Base-by-base conservation (phyloP, 495 filamentous ascomycete genomes). In the Penicilliopsis zonata region DNA sequence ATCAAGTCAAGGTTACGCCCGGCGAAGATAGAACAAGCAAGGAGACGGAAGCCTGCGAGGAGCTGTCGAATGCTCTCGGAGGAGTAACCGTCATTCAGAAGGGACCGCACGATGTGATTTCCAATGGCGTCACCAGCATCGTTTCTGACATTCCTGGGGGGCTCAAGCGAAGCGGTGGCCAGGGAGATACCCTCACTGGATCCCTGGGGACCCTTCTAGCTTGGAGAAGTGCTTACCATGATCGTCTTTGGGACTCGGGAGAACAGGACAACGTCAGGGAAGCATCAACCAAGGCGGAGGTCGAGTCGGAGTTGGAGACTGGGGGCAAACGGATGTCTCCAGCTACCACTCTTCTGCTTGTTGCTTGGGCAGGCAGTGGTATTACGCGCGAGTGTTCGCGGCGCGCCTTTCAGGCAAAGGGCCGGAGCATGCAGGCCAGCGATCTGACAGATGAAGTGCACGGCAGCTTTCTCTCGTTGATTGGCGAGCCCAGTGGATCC, bases 131-230 rank as follows among this genome's bases (percentile, higher is more conserved):
- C 29, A 66, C 63, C 9, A 90, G 82, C 28, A 51, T 83, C 19
- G 64, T 80, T 14, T 78, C 76, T 25, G 85, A 93, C 44, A 48
- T 80, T 14, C 53, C 70, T 42, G 90, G 90, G 5, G 88, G 90
- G 3, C 48, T 75, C 46, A 98, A 98, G 71, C 66, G 90, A 35
- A 87, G 80, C 33, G 92, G 90, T 24, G 90, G 90, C 2, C 90
- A 98, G 53, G 90, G 90, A 7, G 90, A 98, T 61, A 98, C 90
- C 7, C 60, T 98, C 42, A 98, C 90, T 3, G 90, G 90, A 5
- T 76, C 75, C 30, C 63, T 98, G 41, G 90, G 76, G 2, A 96
- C 90, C 9, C 66, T 98, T 40, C 53, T 98, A 38, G 86, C 74
- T 13, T 98, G 86, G 76, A 58, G 87, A 36, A 76, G 76, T 44